phyloP scores from a whole-genome alignment of 73 alveolate genomes.

The Paramecium tetraurelia region DNA sequence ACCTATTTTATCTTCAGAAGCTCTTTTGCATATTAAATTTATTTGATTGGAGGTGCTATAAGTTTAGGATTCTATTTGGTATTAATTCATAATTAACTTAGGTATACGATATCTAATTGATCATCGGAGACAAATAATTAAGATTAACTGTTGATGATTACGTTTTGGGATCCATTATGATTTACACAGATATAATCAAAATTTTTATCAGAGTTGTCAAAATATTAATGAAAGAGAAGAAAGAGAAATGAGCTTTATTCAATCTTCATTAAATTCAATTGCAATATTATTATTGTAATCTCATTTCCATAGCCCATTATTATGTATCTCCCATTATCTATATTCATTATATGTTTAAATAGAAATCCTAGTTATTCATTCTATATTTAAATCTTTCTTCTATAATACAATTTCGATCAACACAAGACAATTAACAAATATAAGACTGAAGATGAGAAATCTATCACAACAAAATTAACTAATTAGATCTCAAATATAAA shows the following conservation, averaged over 20 bases:
- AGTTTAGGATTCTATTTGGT: neutral
- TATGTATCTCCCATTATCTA: neutral
- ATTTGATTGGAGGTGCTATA: neutral
- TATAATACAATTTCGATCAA: no score
- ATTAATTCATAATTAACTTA: neutral
- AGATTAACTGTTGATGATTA: slow-evolving; percentile 60
- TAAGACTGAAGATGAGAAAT: neutral
- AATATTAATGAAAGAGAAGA: neutral
- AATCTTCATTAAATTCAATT: neutral
- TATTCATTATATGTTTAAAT: no score
- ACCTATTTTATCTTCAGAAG: slow-evolving; percentile 69
- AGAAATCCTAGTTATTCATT: no score
- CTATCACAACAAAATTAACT: neutral
- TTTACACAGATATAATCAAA: slow-evolving; percentile 63
- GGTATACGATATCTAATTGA: neutral
- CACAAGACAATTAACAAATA: neutral
- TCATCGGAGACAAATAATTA: slow-evolving; percentile 47
- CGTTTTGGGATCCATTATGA: slow-evolving; percentile 58
- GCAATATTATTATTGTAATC: neutral
- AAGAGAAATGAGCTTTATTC: neutral
- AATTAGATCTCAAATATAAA: neutral
- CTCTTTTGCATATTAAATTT: neutral
- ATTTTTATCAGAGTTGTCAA: slow-evolving; percentile 15
- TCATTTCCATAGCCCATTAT: neutral
- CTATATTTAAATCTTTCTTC: neutral